A percentile compares a stretch with the other conserved stretches of the same genome.
Conservation (phyloP, 257 asterid genomes). For the Capsicum pubescens region DNA sequence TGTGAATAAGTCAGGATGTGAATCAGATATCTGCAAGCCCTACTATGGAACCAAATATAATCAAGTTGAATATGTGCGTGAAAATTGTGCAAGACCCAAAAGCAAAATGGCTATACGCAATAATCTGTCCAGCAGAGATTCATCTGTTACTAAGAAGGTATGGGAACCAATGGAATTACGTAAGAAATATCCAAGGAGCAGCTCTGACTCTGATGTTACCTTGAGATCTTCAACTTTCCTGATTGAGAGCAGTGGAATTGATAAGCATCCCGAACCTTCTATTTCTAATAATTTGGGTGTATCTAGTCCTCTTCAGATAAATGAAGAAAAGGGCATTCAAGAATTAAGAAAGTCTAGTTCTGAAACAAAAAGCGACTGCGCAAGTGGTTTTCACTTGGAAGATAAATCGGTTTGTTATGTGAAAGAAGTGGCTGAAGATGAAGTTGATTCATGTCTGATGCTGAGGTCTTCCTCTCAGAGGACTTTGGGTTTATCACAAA, state of each 20-base stretch:
- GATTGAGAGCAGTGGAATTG: conserved; percentile 59
- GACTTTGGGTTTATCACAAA: conserved; percentile 44
- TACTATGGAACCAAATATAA: conserved; percentile 58
- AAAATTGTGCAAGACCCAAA: conserved; percentile 62
- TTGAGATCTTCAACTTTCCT: conserved; percentile 56
- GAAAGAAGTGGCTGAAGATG: conserved; percentile 46
- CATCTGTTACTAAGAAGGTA: conserved; percentile 63
- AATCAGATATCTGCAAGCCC: conserved; percentile 66
- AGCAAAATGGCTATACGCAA: conserved; percentile 50
- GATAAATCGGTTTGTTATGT: conserved; percentile 46
- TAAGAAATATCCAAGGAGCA: conserved; percentile 69
- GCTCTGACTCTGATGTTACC: conserved; percentile 73
- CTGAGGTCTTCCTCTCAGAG: conserved; percentile 40
- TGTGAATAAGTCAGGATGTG: conserved; percentile 52
- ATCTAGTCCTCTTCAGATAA: conserved; percentile 46
- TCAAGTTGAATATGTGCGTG: conserved; percentile 57
- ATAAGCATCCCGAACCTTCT: conserved; percentile 56
- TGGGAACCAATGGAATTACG: conserved; percentile 97
- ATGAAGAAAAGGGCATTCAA: conserved; percentile 42
- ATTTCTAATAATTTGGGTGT: conserved; percentile 53
- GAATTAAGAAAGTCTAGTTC: conserved; percentile 34
- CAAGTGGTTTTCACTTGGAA: conserved; percentile 38
- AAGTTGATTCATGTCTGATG: conserved; percentile 39
- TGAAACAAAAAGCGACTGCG: conserved; percentile 37
- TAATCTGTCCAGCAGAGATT: conserved; percentile 47